Base-by-base conservation (phyloP, 2,329 filamentous ascomycete genomes). In the Exophiala calicioides region DNA sequence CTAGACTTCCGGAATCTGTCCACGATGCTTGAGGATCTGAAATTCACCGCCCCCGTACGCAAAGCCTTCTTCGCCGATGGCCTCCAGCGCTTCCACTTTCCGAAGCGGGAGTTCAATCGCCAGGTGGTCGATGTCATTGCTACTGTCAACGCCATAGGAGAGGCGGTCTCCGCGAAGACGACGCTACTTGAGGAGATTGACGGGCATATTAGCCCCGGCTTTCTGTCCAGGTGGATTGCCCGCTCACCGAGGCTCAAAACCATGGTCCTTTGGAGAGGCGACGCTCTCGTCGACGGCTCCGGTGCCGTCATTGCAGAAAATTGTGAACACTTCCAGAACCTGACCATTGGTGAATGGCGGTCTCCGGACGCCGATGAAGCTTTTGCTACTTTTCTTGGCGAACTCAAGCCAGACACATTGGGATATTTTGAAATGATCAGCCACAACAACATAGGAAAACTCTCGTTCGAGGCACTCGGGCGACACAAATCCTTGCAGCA, bases 1-100 rank as follows among this genome's bases (percentile, higher is more conserved):
- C 70, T 89, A 27, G 79, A 84, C 55, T 73, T 88, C 7, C 72
- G 79, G 42, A 80, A 84, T 59, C 70, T 88, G 1, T 66, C 70
- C 8, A 68, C 79, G 30, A 70, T 86, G 16, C 70, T 88, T 2
- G 73, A 78, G 7, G 78, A 84, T 46, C 70, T 77, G 36, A 75
- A 76, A 41, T 83, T 84, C 41, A 76, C 73, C 37, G 75, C 78
- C 49, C 75, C 75, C 30, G 75, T 86, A 21, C 76, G 74, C 6
- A 74, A 74, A 20, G 65, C 74, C 12, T 80, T 81, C 62, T 81
- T 79, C 56, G 66, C 71, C 1, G 72, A 69, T 2, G 68, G 71
- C 5, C 62, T 81, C 23, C 29, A 51, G 13, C 15, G 29, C 8
- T 57, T 58, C 37, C 38, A 53, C 42, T 51, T 56, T 27, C 37